Evolutionary conservation across 2,329 filamentous ascomycete species (phyloP), one percentile per base, ranked within the genome.

Genomic region (Epichloe uncinata): DNA sequence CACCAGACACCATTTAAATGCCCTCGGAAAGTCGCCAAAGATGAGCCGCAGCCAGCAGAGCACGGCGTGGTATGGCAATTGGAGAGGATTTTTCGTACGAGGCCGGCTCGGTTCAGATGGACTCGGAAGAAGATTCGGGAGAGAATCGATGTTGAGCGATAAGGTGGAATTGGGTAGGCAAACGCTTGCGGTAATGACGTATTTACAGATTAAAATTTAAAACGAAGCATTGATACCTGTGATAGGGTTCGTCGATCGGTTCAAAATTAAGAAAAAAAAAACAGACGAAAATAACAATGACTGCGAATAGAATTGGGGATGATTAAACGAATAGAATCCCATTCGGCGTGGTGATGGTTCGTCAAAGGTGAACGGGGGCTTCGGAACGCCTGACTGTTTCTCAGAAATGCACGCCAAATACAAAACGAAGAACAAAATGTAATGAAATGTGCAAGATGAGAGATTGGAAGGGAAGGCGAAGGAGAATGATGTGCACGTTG

Each of bases 131-230:
- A 37, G 2, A n/a, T n/a, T 44, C 3, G 18, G 33, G 36, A 26
- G 22, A 13, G 26, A 41, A n/a, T 38, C 40, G 16, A 46, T 7
- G 11, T 48, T 16, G 37, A 20, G 26, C 11, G 46, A 35, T 5
- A 22, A 35, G 9, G 7, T 35, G 41, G 15, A 26, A 37, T 22
- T 22, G 20, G 30, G 15, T 37, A 33, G 18, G 34, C 34, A 26
- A 34, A 36, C 22, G 22, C 40, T 42, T 18, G 35, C 36, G 33
- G 12, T 16, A 43, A 48, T 8, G 40, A 20, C 15, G 30, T 33
- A 53, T 51, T 51, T 45, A 36, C n/a, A 47, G 36, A 53, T 53
- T 54, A 54, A 37, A 49, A 30, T 53, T 54, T 53, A 54, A 33
- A 41, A 53, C 37, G 42, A 49, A 51, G 48, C 50, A 53, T 53